Percentiles rank a stretch among this genome's conserved stretches.
phyloP scores from a whole-genome alignment of 208 protist genomes.

The Balamuthia mandrillaris region DNA sequence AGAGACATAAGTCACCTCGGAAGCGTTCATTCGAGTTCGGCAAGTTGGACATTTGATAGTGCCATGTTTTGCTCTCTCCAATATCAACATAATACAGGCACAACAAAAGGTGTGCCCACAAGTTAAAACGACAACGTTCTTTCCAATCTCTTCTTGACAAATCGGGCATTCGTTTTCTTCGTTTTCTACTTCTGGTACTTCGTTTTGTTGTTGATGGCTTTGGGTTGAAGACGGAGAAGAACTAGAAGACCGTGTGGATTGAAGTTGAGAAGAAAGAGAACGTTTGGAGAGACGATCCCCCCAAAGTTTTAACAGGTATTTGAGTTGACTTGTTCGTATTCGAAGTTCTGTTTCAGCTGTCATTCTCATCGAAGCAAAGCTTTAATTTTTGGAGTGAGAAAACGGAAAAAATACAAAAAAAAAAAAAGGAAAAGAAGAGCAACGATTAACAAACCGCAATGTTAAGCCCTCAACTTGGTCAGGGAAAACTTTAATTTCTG shows the following conservation, averaged over 20 bases:
- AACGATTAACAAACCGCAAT: not conserved
- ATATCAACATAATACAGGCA: conserved; percentile 45
- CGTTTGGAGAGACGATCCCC: no score
- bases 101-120: conserved; percentile 53
- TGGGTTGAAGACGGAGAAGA: no score
- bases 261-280: no score
- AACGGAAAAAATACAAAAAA: no score
- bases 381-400: no score
- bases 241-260: no score
- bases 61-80: conserved; percentile 29
- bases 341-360: no score
- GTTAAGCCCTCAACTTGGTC: not conserved
- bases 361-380: no score
- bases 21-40: conserved; percentile 35
- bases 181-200: not conserved
- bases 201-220: no score
- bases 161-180: conserved; percentile 35
- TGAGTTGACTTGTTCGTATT: no score
- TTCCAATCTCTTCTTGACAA: conserved; percentile 41
- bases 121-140: conserved; percentile 33
- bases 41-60: conserved; percentile 53
- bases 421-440: no score
- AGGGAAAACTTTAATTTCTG: not conserved
- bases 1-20: conserved; percentile 41
- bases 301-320: no score